Evolutionary conservation across 2,329 filamentous ascomycete genomes (phyloP).

Genomic region (Penicillium sp.): DNA sequence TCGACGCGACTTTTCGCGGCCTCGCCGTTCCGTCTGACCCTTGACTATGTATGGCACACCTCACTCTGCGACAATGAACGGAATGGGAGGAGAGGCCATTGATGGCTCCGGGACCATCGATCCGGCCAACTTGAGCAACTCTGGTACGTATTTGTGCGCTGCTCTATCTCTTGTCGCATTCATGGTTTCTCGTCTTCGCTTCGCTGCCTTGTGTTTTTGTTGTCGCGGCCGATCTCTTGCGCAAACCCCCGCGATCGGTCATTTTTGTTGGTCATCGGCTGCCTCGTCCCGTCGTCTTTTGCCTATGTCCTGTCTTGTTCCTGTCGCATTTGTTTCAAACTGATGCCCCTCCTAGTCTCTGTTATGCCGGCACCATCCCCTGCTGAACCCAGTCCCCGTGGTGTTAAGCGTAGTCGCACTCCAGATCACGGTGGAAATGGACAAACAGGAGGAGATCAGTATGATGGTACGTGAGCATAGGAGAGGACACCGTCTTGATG

Average conservation of each 20-base stretch:
- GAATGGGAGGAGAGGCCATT: constrained; percentile 49
- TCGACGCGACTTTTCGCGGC: constrained; percentile 34
- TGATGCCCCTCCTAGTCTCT: constrained; percentile 36
- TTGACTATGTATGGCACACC: constrained; percentile 47
- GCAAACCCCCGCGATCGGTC: constrained; percentile 6
- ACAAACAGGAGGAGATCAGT: constrained; percentile 56
- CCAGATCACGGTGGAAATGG: constrained; percentile 61
- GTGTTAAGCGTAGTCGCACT: constrained; percentile 74
- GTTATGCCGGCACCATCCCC: constrained; percentile 36
- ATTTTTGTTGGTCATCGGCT: constrained; percentile 5
- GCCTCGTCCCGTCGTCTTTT: constrained; percentile 1
- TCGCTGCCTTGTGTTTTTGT: constrained; percentile 12
- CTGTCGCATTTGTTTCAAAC: constrained; percentile 29
- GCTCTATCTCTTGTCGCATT: background rate
- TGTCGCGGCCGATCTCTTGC: constrained; percentile 12
- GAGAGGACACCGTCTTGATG: constrained; percentile 23
- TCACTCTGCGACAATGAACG: constrained; percentile 60
- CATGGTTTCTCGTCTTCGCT: constrained; percentile 3
- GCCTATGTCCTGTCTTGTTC: constrained; percentile 16
- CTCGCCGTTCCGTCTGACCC: constrained; percentile 25
- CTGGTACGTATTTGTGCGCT: constrained; percentile 56
- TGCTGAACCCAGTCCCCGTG: constrained; percentile 57
- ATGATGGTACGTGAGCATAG: constrained; percentile 64
- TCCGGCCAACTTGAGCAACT: constrained; percentile 76
- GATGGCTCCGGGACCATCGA: constrained; percentile 87